Evolutionary conservation across 306 rosid genomes (phyloP).

Genomic region (Echinosophora koreensis): DNA sequence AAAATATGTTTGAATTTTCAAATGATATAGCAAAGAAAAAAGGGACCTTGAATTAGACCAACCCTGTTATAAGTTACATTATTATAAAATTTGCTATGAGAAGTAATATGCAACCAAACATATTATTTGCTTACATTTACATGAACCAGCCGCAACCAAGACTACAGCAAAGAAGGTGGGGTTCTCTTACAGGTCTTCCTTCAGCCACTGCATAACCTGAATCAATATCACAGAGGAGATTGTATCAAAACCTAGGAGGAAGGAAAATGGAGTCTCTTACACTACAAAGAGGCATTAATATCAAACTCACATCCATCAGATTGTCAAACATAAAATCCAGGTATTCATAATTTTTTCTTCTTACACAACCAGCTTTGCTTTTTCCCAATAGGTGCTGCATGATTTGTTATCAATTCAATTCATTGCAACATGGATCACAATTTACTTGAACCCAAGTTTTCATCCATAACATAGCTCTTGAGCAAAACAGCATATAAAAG

Average conservation of each 20-base stretch:
- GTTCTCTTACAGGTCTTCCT: no score
- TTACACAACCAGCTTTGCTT: constrained; percentile 10
- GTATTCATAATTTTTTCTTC: background rate
- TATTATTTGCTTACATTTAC: no score
- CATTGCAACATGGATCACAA: background rate
- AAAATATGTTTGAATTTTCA: no score
- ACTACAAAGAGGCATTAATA: background rate
- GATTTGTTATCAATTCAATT: constrained; percentile 6
- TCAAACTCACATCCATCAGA: constrained; percentile 10
- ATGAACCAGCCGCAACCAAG: no score
- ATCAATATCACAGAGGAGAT: constrained; percentile 36
- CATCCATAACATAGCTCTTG: background rate
- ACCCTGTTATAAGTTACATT: no score
- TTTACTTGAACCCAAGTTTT: background rate
- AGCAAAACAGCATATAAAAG: background rate
- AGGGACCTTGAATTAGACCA: no score
- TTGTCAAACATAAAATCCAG: constrained; percentile 19
- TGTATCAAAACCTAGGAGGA: constrained; percentile 26
- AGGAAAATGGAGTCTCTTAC: background rate
- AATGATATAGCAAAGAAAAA: no score
- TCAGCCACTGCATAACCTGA: no score
- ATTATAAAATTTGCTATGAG: no score
- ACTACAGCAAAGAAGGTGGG: no score
- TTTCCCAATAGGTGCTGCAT: background rate
- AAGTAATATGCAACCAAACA: no score